Percentiles rank a stretch among this genome's conserved stretches.
Evolutionary conservation across 192 early-diverging fungal species (phyloP).

Genomic region (Ambispora gerdemannii): DNA sequence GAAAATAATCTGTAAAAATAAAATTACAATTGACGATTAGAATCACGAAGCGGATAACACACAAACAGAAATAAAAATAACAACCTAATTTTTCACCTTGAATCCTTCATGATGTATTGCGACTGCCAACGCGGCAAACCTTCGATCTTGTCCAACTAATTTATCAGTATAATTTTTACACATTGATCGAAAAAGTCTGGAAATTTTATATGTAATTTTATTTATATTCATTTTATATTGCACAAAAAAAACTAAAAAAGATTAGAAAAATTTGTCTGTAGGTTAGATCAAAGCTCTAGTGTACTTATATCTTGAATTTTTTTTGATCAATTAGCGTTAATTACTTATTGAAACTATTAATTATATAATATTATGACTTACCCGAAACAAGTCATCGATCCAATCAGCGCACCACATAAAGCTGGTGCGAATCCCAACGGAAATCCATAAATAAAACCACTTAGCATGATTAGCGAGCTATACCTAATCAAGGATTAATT

Average conservation of each 20-base stretch:
- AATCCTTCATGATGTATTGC: constrained; percentile 21
- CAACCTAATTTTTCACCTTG: constrained; percentile 7
- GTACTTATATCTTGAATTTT: too few species aligned
- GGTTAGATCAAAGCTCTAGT: background rate
- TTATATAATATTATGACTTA: background rate
- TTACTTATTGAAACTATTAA: background rate
- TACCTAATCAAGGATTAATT: constrained; percentile 25
- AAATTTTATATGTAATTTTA: too few species aligned
- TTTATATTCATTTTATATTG: too few species aligned
- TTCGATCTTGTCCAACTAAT: background rate
- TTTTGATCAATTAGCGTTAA: too few species aligned
- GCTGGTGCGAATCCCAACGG: constrained; percentile 33
- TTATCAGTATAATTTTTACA: background rate
- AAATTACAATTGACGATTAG: background rate
- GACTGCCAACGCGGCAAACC: background rate
- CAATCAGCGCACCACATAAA: constrained; percentile 14
- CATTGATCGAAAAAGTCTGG: background rate
- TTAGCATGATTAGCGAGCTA: constrained; percentile 2
- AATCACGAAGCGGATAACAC: background rate
- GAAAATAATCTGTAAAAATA: constrained; percentile 4
- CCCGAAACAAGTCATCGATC: background rate
- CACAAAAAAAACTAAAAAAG: background rate
- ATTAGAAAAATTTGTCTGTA: background rate
- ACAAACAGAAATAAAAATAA: background rate
- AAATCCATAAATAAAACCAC: constrained; percentile 32